Percentiles rank a stretch among this genome's conserved stretches.
These are phyloP conservation scores for Chionographis japonica DNA, from an alignment of 106 monocot species.

Conservation along the genomic window DNA sequence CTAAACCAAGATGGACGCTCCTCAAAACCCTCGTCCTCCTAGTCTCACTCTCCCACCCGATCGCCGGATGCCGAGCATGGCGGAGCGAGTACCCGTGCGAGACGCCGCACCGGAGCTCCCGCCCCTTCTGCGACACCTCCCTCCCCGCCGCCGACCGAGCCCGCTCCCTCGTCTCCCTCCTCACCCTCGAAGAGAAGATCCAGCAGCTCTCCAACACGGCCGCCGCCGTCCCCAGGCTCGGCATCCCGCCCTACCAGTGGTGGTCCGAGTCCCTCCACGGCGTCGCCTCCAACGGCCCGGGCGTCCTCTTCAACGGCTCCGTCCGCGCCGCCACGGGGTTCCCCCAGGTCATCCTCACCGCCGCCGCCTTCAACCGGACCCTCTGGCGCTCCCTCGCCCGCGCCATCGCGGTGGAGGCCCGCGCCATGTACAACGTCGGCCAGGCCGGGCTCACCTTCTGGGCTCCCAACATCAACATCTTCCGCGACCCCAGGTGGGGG, in stretches of 20 bases:
- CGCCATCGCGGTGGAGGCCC: conserved; percentile 63
- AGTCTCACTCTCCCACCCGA: conserved; percentile 3
- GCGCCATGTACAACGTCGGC: conserved; percentile 68
- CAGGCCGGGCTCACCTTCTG: conserved; percentile 97
- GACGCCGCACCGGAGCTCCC: conserved; percentile 21
- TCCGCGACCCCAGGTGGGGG: conserved; percentile 93
- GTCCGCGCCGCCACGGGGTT: conserved; percentile 71
- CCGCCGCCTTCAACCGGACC: conserved; percentile 73
- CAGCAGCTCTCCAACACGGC: conserved; percentile 67
- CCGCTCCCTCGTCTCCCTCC: conserved; percentile 55
- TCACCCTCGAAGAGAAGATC: conserved; percentile 67
- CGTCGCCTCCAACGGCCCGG: conserved; percentile 73
- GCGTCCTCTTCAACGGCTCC: conserved; percentile 56
- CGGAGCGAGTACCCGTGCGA: conserved; percentile 31
- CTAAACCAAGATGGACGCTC: no score
- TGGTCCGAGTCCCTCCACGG: conserved; percentile 99
- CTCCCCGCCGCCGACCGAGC: conserved; percentile 58
- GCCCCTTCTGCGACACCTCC: conserved; percentile 77
- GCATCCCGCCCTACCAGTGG: conserved; percentile 74
- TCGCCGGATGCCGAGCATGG: background rate
- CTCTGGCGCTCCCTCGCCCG: conserved; percentile 56
- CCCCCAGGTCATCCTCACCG: conserved; percentile 78
- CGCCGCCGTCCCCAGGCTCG: conserved; percentile 70
- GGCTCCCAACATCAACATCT: conserved; percentile 94
- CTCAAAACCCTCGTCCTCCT: conserved; percentile 8